Evolutionary conservation across 345 rosid genomes (phyloP).

Genomic region (Brassica rapa): DNA sequence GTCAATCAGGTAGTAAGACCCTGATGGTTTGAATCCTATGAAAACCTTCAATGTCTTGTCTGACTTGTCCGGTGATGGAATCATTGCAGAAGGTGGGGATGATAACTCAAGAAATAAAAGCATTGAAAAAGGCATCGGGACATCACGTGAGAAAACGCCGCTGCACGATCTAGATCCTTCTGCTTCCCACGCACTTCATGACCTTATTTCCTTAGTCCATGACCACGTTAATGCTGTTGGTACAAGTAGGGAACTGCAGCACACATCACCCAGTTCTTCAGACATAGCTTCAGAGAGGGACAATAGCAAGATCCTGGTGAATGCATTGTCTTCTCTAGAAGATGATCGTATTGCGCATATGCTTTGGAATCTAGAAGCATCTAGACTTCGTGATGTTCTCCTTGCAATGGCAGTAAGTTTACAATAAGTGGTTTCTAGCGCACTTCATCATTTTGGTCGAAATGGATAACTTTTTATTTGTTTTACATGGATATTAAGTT

Average conservation of each 20-base stretch:
- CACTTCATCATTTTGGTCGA: conserved; percentile 4
- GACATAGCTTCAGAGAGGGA: conserved; percentile 35
- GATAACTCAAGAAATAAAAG: conserved; percentile 32
- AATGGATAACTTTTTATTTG: not conserved
- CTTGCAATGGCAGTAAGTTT: conserved; percentile 74
- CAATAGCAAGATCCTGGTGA: conserved; percentile 22
- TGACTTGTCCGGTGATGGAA: conserved; percentile 9
- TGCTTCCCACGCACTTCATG: conserved; percentile 59
- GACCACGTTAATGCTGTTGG: conserved; percentile 52
- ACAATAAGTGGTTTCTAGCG: not conserved
- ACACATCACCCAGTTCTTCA: conserved; percentile 44
- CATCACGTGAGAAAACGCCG: conserved; percentile 32
- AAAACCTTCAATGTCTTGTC: conserved; percentile 8
- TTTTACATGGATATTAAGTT: not conserved
- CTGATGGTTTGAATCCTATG: conserved; percentile 6
- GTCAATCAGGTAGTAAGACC: conserved; percentile 35
- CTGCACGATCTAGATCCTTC: conserved; percentile 54
- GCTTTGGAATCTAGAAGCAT: conserved; percentile 59
- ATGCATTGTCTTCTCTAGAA: conserved; percentile 47
- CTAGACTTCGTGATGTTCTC: conserved; percentile 55
- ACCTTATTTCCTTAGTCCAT: conserved; percentile 79
- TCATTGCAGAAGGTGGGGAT: conserved; percentile 43
- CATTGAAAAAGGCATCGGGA: conserved; percentile 38
- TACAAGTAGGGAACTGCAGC: conserved; percentile 39
- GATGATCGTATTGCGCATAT: conserved; percentile 76